phyloP scores from a whole-genome alignment of 2,329 filamentous ascomycete genomes.

The Xylaria sp. region DNA sequence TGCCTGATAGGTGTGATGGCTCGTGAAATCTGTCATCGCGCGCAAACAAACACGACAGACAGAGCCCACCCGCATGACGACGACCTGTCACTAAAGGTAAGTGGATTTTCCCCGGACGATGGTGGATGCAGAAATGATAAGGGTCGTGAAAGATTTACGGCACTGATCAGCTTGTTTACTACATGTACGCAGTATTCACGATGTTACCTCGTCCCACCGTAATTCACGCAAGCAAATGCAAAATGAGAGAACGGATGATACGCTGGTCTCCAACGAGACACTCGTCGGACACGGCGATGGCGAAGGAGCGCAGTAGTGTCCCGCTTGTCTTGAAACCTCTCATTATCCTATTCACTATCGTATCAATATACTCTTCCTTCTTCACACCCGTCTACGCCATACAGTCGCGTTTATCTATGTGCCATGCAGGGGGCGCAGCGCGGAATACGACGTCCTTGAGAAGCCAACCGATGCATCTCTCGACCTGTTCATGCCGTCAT shows the following conservation, averaged over 20 bases:
- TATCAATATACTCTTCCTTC: slow-evolving; percentile 13
- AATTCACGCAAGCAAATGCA: slow-evolving; percentile 12
- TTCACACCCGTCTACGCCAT: slow-evolving; percentile 26
- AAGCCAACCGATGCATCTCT: slow-evolving; percentile 27
- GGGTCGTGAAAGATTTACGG: slow-evolving; percentile 26
- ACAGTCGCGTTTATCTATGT: slow-evolving; percentile 32
- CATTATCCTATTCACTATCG: slow-evolving; percentile 15
- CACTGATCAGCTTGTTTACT: slow-evolving; percentile 22
- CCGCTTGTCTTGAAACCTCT: slow-evolving; percentile 14
- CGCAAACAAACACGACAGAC: slow-evolving; percentile 10
- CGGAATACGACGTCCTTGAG: slow-evolving; percentile 36
- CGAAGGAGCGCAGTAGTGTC: slow-evolving; percentile 31
- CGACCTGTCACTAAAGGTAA: slow-evolving; percentile 19
- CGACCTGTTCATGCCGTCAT: slow-evolving; percentile 32
- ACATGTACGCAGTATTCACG: slow-evolving; percentile 9
- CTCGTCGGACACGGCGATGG: slow-evolving; percentile 32
- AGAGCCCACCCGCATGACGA: slow-evolving; percentile 21
- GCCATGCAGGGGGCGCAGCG: slow-evolving; percentile 34
- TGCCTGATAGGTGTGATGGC: slow-evolving; percentile 15
- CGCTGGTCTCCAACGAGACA: slow-evolving; percentile 14
- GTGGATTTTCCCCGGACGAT: slow-evolving; percentile 34
- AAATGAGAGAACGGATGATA: slow-evolving; percentile 22
- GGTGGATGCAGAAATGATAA: slow-evolving; percentile 30
- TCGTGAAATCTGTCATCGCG: slow-evolving; percentile 30
- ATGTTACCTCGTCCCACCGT: slow-evolving; percentile 32